Evolutionary conservation across 2,329 filamentous ascomycete species (phyloP), one percentile per base, ranked within the genome.

Genomic region (Paraphoma chrysanthemicola): DNA sequence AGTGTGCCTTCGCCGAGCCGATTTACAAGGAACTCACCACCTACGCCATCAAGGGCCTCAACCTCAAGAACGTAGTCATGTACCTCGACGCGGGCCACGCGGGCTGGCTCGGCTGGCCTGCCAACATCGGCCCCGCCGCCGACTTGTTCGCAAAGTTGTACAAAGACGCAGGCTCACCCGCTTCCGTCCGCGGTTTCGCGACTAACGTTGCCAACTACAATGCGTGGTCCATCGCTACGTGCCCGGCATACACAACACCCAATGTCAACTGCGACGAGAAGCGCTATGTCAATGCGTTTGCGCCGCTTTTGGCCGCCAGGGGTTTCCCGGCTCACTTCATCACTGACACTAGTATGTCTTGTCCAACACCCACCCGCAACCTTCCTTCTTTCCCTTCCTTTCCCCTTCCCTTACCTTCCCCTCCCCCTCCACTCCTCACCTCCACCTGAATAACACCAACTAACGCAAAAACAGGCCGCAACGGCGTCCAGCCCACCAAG

Each of bases 41-140:
- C 39, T 87, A 87, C 66, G 86, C 85, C 2, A 71, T 87, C 51
- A 77, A 78, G 60, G 76, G 79, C 48, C 76, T 88, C 58, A 85
- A 87, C 73, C 76, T 88, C 38, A 77, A 81, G 59, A 88, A 88
- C 69, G 85, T 88, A 14, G 76, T 82, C 56, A 84, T 85, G 82
- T 88, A 88, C 69, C 70, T 88, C 18, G 86, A 88, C 65, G 86
- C 84, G 4, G 86, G 84, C 58, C 85, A 88, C 71, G 85, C 82
- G 30, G 85, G 86, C 59, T 88, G 86, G 86, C 79, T 88, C 31
- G 86, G 85, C 64, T 88, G 85, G 85, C 68, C 81, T 16, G 85
- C 82, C 56, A 88, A 88, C 74, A 79, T 85, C 41, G 59, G 61
- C 5, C 82, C 82, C 8, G 80, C 82, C 4, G 82, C 82, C 4